Conservation (phyloP, 345 rosid genomes). For the Punica granatum region DNA sequence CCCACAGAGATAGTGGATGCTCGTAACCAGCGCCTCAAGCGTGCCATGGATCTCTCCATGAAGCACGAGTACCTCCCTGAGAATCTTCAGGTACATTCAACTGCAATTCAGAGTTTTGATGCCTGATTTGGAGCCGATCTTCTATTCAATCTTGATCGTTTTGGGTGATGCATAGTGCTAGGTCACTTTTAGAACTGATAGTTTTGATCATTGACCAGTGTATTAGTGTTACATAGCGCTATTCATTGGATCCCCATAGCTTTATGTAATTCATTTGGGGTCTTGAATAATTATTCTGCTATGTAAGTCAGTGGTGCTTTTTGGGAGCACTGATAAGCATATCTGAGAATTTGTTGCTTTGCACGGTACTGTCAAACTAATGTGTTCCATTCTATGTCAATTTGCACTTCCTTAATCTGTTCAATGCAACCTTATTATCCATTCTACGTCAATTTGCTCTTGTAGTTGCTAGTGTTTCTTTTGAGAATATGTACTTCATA, state of each 20-base stretch:
- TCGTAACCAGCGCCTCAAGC: slow-evolving; percentile 93
- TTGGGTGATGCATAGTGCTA: not conserved
- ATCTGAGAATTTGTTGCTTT: not conserved
- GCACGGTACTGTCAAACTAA: not conserved
- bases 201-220: too few species aligned
- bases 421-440: not conserved
- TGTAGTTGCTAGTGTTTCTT: too few species aligned
- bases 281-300: not conserved
- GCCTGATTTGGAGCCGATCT: not conserved
- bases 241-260: not conserved
- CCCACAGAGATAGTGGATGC: slow-evolving; percentile 91
- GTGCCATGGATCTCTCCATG: slow-evolving; percentile 98
- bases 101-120: not conserved
- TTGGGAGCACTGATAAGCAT: not conserved
- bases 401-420: too few species aligned
- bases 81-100: slow-evolving; percentile 55
- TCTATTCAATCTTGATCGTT: not conserved
- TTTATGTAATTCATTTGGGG: not conserved
- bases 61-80: slow-evolving; percentile 86
- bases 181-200: not conserved
- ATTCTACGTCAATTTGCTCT: too few species aligned
- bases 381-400: not conserved
- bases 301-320: not conserved
- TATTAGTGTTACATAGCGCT: not conserved
- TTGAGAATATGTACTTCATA: not conserved